These are phyloP conservation scores for Trametes gibbosa DNA, from an alignment of 768 basidiomycete genomes.

Conservation along the genomic window DNA sequence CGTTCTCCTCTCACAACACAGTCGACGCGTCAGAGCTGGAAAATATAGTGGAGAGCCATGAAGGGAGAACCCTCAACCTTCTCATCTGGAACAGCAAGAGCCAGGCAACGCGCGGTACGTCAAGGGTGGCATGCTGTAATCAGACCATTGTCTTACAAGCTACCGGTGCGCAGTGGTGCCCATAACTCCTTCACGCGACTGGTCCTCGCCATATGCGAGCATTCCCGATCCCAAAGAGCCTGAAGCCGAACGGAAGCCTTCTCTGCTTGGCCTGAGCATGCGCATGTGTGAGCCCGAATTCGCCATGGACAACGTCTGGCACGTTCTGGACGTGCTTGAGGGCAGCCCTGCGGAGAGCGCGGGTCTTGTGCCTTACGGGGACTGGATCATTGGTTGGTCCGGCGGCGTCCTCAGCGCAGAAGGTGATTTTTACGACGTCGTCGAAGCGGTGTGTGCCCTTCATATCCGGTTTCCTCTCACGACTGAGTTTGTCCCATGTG, in stretches of 20 bases:
- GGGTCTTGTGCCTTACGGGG: constrained; percentile 89
- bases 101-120: constrained; percentile 64
- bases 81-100: constrained; percentile 85
- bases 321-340: constrained; percentile 94
- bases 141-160: neutral
- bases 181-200: constrained; percentile 80
- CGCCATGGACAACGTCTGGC: constrained; percentile 94
- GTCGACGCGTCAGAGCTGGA: constrained; percentile 74
- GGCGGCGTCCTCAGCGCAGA: constrained; percentile 90
- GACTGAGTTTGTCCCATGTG: neutral
- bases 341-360: constrained; percentile 96
- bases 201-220: constrained; percentile 48
- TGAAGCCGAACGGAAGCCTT: constrained; percentile 61
- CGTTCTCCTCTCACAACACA: constrained; percentile 44
- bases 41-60: constrained; percentile 78
- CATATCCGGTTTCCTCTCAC: neutral
- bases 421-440: constrained; percentile 94
- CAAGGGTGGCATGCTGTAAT: neutral
- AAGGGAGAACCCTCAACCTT: constrained; percentile 65
- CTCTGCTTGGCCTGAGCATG: constrained; percentile 91
- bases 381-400: constrained; percentile 86
- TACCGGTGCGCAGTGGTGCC: constrained; percentile 59
- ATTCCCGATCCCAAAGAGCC: constrained; percentile 39
- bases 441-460: constrained; percentile 69
- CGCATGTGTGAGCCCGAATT: constrained; percentile 88